Conservation (phyloP, 2,329 filamentous ascomycete genomes). For the Pseudohalonectria lignicola region DNA sequence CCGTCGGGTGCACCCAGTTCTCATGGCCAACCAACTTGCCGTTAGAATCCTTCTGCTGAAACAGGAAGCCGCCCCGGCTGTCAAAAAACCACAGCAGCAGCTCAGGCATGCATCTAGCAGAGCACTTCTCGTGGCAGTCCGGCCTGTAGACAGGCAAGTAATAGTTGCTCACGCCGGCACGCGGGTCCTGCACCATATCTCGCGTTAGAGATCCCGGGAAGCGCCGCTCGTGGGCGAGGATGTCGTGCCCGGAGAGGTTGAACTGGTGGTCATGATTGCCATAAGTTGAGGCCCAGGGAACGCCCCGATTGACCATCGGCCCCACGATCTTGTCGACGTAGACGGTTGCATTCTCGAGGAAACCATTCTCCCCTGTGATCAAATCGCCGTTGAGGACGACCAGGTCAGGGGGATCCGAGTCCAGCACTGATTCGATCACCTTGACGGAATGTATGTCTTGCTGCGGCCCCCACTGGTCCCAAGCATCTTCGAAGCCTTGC, state of each 20-base stretch:
- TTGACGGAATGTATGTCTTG: conserved; percentile 23
- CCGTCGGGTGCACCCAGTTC: conserved; percentile 31
- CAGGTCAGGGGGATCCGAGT: conserved; percentile 26
- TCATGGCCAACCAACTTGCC: conserved; percentile 11
- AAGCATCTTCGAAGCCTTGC: conserved; percentile 22
- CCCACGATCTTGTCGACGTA: conserved; percentile 37
- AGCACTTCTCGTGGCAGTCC: conserved; percentile 5
- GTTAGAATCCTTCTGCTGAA: conserved; percentile 14
- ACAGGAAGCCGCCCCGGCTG: conserved; percentile 34
- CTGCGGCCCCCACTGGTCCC: conserved; percentile 22
- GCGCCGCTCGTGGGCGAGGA: conserved; percentile 14
- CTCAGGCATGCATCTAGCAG: conserved; percentile 8
- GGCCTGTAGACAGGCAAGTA: conserved; percentile 17
- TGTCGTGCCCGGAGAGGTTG: conserved; percentile 28
- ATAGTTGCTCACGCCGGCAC: conserved; percentile 17
- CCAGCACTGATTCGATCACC: conserved; percentile 23
- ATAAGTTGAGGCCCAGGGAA: conserved; percentile 46
- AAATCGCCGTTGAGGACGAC: conserved; percentile 54
- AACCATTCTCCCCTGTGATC: conserved; percentile 47
- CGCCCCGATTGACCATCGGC: conserved; percentile 30
- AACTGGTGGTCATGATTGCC: conserved; percentile 48
- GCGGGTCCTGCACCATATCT: conserved; percentile 11
- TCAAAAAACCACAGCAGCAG: conserved; percentile 55
- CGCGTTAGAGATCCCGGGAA: conserved; percentile 12
- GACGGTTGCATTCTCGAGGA: conserved; percentile 28